phyloP scores from a whole-genome alignment of 1,284 basidiomycete species.

The Ceratobasidium sp. region DNA sequence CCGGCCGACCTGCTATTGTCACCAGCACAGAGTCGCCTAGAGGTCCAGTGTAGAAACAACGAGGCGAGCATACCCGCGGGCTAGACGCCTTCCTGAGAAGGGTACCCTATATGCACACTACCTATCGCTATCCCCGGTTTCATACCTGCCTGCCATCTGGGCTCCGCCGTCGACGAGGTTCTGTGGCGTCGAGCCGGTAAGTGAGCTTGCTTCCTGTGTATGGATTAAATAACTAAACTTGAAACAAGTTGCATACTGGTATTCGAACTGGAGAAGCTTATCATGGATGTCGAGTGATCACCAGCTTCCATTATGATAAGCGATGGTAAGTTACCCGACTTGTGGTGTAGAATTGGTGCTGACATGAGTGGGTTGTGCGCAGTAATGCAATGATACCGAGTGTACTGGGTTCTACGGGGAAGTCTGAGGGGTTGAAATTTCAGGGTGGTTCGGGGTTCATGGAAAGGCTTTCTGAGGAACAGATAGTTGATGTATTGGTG shows the following conservation, averaged over 20 bases:
- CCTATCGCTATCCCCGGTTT: neutral
- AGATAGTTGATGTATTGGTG: no score
- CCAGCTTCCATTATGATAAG: slow-evolving; percentile 1
- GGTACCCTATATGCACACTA: neutral
- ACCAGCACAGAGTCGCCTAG: neutral
- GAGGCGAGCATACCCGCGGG: neutral
- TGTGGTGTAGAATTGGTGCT: no score
- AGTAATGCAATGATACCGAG: no score
- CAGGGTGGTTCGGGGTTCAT: no score
- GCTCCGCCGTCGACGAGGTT: neutral
- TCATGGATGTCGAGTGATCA: neutral
- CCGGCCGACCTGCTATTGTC: neutral
- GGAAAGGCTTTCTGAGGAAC: no score
- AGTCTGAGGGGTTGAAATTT: no score
- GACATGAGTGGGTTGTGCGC: no score
- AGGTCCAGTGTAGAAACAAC: neutral
- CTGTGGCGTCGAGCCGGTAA: slow-evolving; percentile 1
- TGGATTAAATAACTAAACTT: neutral
- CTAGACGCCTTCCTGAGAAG: neutral
- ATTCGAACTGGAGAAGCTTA: neutral
- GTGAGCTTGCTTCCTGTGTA: neutral
- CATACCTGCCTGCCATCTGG: neutral
- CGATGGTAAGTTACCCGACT: neutral
- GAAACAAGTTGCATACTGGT: neutral
- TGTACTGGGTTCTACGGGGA: no score